Evolutionary conservation across 495 filamentous ascomycete genomes (phyloP).

Genomic region (Penicillium coprophilum): DNA sequence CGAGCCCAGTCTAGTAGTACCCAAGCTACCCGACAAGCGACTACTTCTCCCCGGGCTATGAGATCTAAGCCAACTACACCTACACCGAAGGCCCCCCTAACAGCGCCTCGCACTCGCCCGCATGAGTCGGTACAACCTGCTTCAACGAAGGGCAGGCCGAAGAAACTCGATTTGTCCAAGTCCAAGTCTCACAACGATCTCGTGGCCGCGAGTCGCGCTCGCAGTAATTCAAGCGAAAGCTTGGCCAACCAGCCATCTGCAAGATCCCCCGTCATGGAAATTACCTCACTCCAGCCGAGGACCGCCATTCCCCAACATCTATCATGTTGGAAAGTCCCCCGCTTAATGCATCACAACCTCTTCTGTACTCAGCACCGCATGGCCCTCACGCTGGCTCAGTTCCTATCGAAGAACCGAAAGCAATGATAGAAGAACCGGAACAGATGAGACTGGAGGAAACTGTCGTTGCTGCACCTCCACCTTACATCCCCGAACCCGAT

Average conservation of each 20-base stretch:
- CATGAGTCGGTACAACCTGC: conserved; percentile 28
- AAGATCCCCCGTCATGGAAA: conserved; percentile 34
- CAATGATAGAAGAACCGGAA: no score
- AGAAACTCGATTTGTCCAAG: conserved; percentile 41
- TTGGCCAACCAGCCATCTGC: conserved; percentile 17
- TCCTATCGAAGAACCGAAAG: conserved; percentile 18
- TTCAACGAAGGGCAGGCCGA: conserved; percentile 38
- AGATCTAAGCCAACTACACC: conserved; percentile 34
- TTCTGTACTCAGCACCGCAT: conserved; percentile 3
- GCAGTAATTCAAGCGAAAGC: conserved; percentile 34
- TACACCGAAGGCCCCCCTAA: conserved; percentile 23
- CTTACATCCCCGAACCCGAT: conserved; percentile 7
- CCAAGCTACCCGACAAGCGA: conserved; percentile 38
- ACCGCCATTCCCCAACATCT: conserved; percentile 49
- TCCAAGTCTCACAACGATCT: conserved; percentile 32
- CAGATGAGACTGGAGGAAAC: conserved; percentile 19
- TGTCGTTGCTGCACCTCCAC: conserved; percentile 3
- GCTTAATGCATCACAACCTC: conserved; percentile 20
- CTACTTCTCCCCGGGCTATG: conserved; percentile 43
- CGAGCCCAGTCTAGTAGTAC: conserved; percentile 15
- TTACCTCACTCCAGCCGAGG: conserved; percentile 57
- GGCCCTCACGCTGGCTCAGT: conserved; percentile 9
- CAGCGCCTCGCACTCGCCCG: conserved; percentile 33
- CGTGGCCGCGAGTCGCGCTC: conserved; percentile 19
- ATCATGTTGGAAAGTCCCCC: conserved; percentile 31